These are phyloP conservation scores for Nepenthes mirabilis DNA, from an alignment of 148 eudicot genomes.

Conservation along the genomic window DNA sequence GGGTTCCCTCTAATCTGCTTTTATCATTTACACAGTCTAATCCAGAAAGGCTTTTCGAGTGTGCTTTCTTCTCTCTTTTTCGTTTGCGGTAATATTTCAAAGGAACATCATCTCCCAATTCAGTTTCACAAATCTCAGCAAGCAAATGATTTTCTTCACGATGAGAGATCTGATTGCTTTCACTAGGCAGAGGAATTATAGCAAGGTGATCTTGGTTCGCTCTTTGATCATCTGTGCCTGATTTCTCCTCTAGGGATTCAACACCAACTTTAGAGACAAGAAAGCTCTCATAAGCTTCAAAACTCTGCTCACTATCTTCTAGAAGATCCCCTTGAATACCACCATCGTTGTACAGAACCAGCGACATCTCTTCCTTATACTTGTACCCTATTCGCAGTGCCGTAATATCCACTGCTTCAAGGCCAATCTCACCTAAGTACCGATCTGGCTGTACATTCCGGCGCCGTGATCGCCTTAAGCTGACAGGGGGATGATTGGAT, in stretches of 20 bases:
- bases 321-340: slow-evolving; percentile 15
- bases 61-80: slow-evolving; percentile 3
- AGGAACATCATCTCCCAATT: slow-evolving; percentile 26
- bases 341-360: slow-evolving; percentile 54
- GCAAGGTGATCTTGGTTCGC: slow-evolving; percentile 23
- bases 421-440: slow-evolving; percentile 60
- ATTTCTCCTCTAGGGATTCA: slow-evolving; percentile 13
- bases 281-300: slow-evolving; percentile 11
- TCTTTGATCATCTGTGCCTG: slow-evolving; percentile 6
- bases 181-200: slow-evolving; percentile 26
- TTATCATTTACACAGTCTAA: slow-evolving; percentile 16
- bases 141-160: slow-evolving; percentile 27
- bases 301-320: slow-evolving; percentile 11
- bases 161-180: slow-evolving; percentile 11
- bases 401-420: slow-evolving; percentile 40
- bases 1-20: too few species aligned
- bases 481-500: slow-evolving; percentile 20
- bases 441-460: slow-evolving; percentile 65
- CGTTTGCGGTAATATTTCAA: slow-evolving; percentile 20
- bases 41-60: slow-evolving; percentile 19
- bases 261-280: slow-evolving; percentile 9
- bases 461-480: slow-evolving; percentile 74
- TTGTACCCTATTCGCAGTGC: slow-evolving; percentile 44
- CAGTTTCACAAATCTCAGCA: slow-evolving; percentile 22
- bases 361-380: slow-evolving; percentile 51